Evolutionary conservation across 2,329 filamentous ascomycete genomes (phyloP), one percentile per base, ranked within the genome.

Genomic region (Trichoderma gracile): DNA sequence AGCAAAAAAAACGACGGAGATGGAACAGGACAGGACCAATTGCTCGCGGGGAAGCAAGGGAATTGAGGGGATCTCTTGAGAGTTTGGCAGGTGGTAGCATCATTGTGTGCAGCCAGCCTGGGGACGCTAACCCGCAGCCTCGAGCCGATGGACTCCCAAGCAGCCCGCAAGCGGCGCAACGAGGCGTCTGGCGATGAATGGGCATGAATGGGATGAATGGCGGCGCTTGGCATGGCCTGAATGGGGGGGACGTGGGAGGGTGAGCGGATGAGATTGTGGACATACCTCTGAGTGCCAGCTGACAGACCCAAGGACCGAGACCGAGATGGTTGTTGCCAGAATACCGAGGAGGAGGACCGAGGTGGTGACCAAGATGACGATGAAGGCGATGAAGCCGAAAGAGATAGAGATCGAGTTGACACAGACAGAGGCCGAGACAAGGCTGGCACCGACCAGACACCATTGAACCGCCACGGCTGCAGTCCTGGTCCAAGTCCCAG

Each of bases 201-300:
- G 17, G 17, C 23, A 3, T 21, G 53, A 40, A 38, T n/a, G 27
- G 10, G 27, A 21, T 7, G 12, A 19, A 23, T 45, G 42, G 45
- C 19, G 19, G 25, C 47, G 23, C 25, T 33, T 33, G 30, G 30
- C 30, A 33, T 33, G 8, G 45, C 19, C 40, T 42, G 52, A 8
- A 14, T 52, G n/a, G n/a, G n/a, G 25, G 10, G 15, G 27, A 25
- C 38, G 42, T 21, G n/a, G 17, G n/a, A 12, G 40, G n/a, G n/a
- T n/a, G n/a, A n/a, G n/a, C n/a, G n/a, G n/a, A n/a, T n/a, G n/a
- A n/a, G n/a, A n/a, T n/a, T 1, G 4, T 21, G 2, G 9, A 61
- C 58, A 38, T 53, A 61, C 58, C 58, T 61, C 19, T 25, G 49
- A 61, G 27, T 23, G 23, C 58, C 49, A 54, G 19, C 10, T 17